Evolutionary conservation across 768 basidiomycete species (phyloP).

Genomic region (Pisolithus albus): DNA sequence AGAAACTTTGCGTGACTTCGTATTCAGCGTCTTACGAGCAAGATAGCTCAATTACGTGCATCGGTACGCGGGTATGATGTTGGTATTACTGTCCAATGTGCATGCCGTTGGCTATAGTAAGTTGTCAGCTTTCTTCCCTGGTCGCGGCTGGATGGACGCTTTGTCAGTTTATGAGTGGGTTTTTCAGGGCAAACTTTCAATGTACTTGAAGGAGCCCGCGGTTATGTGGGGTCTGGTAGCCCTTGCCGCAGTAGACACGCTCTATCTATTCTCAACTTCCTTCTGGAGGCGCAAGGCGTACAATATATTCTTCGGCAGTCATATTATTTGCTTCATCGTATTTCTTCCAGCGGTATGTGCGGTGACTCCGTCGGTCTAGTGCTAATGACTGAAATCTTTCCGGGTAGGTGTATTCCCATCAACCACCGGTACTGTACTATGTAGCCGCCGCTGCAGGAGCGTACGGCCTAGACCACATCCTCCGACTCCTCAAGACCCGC

Average conservation of each 20-base stretch:
- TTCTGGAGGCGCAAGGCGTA: constrained; percentile 37
- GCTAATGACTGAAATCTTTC: not conserved
- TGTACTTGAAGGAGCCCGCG: constrained; percentile 5
- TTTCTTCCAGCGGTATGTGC: constrained; percentile 33
- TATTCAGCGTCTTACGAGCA: not conserved
- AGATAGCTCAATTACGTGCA: constrained; percentile 47
- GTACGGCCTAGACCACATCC: constrained; percentile 40
- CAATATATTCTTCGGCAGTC: constrained; percentile 37
- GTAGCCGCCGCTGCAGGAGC: constrained; percentile 32
- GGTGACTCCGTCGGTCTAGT: constrained; percentile 8
- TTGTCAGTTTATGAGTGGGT: constrained; percentile 25
- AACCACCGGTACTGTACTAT: constrained; percentile 32
- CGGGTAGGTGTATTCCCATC: constrained; percentile 21
- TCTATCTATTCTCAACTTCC: constrained; percentile 35
- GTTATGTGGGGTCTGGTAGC: constrained; percentile 29
- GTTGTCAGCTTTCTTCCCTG: constrained; percentile 2
- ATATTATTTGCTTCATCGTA: constrained; percentile 36
- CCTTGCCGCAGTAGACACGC: constrained; percentile 27
- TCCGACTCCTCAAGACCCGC: constrained; percentile 43
- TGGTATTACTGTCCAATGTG: constrained; percentile 35
- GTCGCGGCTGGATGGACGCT: not conserved
- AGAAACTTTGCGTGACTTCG: constrained; percentile 3
- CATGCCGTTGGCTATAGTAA: constrained; percentile 38
- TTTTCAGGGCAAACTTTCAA: constrained; percentile 13
- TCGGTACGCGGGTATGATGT: constrained; percentile 41